Base-by-base conservation (phyloP, 2,329 filamentous ascomycete species). In the Penicillium sclerotigenum region DNA sequence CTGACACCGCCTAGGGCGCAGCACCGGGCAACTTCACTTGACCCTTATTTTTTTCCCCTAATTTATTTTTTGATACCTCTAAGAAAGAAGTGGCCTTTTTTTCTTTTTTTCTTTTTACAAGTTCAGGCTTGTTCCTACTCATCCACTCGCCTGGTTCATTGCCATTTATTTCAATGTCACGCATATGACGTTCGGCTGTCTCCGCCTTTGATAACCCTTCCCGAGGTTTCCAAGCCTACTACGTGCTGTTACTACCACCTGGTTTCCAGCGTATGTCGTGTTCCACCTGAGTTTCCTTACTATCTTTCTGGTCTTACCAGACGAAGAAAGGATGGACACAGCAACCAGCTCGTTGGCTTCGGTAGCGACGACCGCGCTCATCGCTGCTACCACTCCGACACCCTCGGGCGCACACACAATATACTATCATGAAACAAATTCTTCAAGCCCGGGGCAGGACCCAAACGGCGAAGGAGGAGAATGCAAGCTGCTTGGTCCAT, bases 401-500 rank as follows among this genome's bases (percentile, higher is more conserved):
- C 54, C 63, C 8, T 58, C 65, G 8, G 54, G 52, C 5, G 38
- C 34, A n/a, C 40, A 64, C 61, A 51, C 59, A 58, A 33, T 65
- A 58, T 58, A 58, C 54, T 47, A 65, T 60, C 36, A 61, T 52
- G 50, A 63, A 51, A 52, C 52, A 47, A 28, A 52, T 57, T 33
- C 58, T 13, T 46, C 64, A 16, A 59, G 56, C 13, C 56, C 69
- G 36, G 63, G 61, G 40, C 51, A 68, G 2, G 70, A 73, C 24
- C 56, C 59, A 4, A 75, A 75, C 51, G 75, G 81, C 2, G 77
- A 83, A 31, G 82, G 81, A 49, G 90, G 88, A 64, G 90, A 96
- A 76, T 99, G 94, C 73, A 83, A 87, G 62, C 82, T 99, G 10
- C 81, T 99, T 2, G 94, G 94, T 0, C 84, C 92, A 4, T 99